phyloP scores from a whole-genome alignment of 2,329 filamentous ascomycete species.

The Fusarium decemcellulare region DNA sequence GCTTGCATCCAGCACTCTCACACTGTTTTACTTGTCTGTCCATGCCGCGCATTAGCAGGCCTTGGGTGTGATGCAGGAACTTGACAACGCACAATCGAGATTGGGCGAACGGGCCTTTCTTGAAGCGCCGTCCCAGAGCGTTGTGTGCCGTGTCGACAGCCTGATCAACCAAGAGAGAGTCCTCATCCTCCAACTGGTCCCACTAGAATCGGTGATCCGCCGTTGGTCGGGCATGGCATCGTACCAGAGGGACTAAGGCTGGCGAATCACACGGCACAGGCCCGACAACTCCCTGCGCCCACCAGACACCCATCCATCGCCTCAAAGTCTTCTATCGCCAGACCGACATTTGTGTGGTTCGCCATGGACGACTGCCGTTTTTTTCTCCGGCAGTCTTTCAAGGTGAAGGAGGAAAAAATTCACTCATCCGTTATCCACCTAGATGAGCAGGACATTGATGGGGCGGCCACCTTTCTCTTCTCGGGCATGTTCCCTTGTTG shows the following conservation, averaged over 20 bases:
- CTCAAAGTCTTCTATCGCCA: constrained; percentile 34
- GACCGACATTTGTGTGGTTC: constrained; percentile 44
- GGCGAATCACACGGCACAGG: constrained; percentile 40
- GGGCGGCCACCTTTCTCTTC: constrained; percentile 16
- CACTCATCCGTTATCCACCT: constrained; percentile 8
- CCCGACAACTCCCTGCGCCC: constrained; percentile 29
- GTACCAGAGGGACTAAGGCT: constrained; percentile 30
- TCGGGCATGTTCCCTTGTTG: constrained; percentile 25
- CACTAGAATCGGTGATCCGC: constrained; percentile 44
- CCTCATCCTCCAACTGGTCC: constrained; percentile 37
- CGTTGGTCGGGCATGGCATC: constrained; percentile 36
- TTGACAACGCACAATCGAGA: constrained; percentile 45
- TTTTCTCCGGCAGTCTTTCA: constrained; percentile 14
- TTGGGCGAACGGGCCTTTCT: constrained; percentile 32
- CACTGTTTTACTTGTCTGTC: constrained; percentile 25
- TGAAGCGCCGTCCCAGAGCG: constrained; percentile 35
- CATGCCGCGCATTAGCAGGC: constrained; percentile 21
- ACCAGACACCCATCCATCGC: constrained; percentile 36
- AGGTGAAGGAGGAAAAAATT: constrained; percentile 6
- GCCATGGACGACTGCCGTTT: constrained; percentile 23
- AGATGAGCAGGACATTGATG: neutral
- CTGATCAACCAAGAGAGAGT: constrained; percentile 30
- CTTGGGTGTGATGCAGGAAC: constrained; percentile 41
- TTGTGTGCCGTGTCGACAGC: constrained; percentile 9
- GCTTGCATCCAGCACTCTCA: constrained; percentile 1